phyloP scores from a whole-genome alignment of 2,329 filamentous ascomycete genomes.

The Phialophora macrospora region DNA sequence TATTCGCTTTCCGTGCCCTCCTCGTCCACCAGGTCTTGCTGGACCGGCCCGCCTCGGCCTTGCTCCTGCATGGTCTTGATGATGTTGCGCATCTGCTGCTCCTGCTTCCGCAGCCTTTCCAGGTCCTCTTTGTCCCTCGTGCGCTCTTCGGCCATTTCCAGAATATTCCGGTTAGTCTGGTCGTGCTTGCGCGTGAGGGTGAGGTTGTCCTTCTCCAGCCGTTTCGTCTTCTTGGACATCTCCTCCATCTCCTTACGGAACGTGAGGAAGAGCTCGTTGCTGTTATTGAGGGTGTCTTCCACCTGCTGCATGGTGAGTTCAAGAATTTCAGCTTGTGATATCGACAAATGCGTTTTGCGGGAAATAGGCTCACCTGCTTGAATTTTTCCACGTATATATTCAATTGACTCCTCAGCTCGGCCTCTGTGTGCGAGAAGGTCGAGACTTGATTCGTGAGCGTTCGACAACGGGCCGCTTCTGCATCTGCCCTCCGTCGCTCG shows the following conservation, averaged over 20 bases:
- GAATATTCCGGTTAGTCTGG: slow-evolving; percentile 88
- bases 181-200: slow-evolving; percentile 90
- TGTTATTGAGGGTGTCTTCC: slow-evolving; percentile 97
- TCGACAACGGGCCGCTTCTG: slow-evolving; percentile 77
- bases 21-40: slow-evolving; percentile 59
- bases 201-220: slow-evolving; percentile 94
- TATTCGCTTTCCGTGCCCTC: slow-evolving; percentile 57
- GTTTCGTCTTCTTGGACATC: slow-evolving; percentile 98
- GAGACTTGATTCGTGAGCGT: slow-evolving; percentile 90
- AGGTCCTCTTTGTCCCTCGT: slow-evolving; percentile 74
- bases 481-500: slow-evolving; percentile 85
- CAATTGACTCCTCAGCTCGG: slow-evolving; percentile 88
- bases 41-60: slow-evolving; percentile 72
- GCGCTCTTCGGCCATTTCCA: slow-evolving; percentile 95
- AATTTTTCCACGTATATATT: slow-evolving; percentile 99
- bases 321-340: slow-evolving; percentile 36
- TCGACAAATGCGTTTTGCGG: slow-evolving; percentile 37
- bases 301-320: slow-evolving; percentile 65
- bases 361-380: slow-evolving; percentile 77
- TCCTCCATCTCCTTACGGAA: slow-evolving; percentile 99
- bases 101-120: slow-evolving; percentile 80
- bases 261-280: slow-evolving; percentile 94
- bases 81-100: slow-evolving; percentile 88
- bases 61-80: slow-evolving; percentile 97
- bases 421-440: slow-evolving; percentile 94